Percentiles rank a stretch among this genome's conserved stretches.
phyloP scores from a whole-genome alignment of 495 filamentous ascomycete species.

The Talaromyces liani region DNA sequence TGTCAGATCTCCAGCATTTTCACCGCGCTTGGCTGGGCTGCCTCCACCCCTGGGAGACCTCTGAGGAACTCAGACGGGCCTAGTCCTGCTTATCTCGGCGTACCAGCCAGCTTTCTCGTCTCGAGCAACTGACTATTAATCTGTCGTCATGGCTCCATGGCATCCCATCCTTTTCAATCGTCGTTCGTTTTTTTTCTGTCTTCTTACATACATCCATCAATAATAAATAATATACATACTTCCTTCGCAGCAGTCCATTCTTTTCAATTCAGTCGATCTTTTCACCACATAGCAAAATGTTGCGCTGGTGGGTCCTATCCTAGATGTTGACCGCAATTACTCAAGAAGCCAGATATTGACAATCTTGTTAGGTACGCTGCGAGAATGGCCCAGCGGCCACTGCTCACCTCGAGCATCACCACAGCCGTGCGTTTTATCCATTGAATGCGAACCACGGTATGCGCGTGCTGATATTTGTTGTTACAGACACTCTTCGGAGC shows the following conservation, averaged over 20 bases:
- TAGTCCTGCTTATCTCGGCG: neutral
- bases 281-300: conserved; percentile 22
- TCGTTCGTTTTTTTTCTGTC: conserved; percentile 6
- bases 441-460: neutral
- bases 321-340: conserved; percentile 7
- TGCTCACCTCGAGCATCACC: conserved; percentile 83
- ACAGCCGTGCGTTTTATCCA: conserved; percentile 50
- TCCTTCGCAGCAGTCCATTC: conserved; percentile 2
- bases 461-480: neutral
- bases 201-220: neutral
- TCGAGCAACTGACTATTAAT: neutral
- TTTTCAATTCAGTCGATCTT: conserved; percentile 3
- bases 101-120: neutral
- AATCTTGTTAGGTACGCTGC: conserved; percentile 69
- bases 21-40: neutral
- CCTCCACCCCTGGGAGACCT: neutral
- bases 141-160: conserved; percentile 2
- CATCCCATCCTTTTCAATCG: conserved; percentile 3
- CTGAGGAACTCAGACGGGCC: neutral
- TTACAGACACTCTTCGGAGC: conserved; percentile 75
- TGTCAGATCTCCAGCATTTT: neutral
- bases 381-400: conserved; percentile 68
- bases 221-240: neutral
- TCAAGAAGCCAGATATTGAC: conserved; percentile 2
- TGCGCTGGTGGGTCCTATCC: conserved; percentile 33